These are phyloP conservation scores for Saprolegnia diclina DNA, from an alignment of 352 stramenopile genomes.

Conservation along the genomic window DNA sequence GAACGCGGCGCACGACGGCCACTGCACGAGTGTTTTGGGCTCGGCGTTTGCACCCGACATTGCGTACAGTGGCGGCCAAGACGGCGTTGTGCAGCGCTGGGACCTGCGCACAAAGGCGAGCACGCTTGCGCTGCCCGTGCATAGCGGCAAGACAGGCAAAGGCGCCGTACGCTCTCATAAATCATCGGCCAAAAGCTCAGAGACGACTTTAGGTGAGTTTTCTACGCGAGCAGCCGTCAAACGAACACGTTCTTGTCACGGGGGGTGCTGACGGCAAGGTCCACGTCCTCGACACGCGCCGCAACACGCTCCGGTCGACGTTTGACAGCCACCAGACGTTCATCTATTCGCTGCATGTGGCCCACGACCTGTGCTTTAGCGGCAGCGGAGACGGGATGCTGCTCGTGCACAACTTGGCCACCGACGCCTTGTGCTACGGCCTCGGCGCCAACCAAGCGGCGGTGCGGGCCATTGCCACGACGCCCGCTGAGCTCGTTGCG, in stretches of 20 bases:
- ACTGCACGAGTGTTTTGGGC: slow-evolving; percentile 56
- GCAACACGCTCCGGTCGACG: slow-evolving; percentile 41
- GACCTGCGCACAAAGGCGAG: slow-evolving; percentile 50
- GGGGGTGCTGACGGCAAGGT: slow-evolving; percentile 70
- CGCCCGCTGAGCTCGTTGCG: slow-evolving; percentile 47
- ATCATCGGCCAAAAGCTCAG: background rate
- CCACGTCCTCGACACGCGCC: slow-evolving; percentile 70
- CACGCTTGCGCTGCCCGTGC: slow-evolving; percentile 45
- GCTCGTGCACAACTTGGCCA: slow-evolving; percentile 70
- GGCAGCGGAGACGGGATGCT: slow-evolving; percentile 81
- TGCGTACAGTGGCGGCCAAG: slow-evolving; percentile 76
- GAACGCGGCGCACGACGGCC: slow-evolving; percentile 46
- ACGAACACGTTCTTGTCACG: slow-evolving; percentile 53
- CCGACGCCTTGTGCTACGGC: slow-evolving; percentile 65
- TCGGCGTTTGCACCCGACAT: slow-evolving; percentile 27
- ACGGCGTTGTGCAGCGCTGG: slow-evolving; percentile 66
- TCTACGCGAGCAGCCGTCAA: slow-evolving; percentile 39
- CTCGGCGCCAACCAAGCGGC: slow-evolving; percentile 80
- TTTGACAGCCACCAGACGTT: slow-evolving; percentile 82
- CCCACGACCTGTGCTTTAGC: slow-evolving; percentile 66
- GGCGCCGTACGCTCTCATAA: slow-evolving; percentile 24
- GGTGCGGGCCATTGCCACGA: slow-evolving; percentile 61
- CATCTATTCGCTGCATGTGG: slow-evolving; percentile 75
- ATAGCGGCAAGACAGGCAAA: slow-evolving; percentile 61
- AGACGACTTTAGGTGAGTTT: slow-evolving; percentile 45